phyloP scores from a whole-genome alignment of 176 grass and related monocot genomes.

The Triticum dicoccoides region DNA sequence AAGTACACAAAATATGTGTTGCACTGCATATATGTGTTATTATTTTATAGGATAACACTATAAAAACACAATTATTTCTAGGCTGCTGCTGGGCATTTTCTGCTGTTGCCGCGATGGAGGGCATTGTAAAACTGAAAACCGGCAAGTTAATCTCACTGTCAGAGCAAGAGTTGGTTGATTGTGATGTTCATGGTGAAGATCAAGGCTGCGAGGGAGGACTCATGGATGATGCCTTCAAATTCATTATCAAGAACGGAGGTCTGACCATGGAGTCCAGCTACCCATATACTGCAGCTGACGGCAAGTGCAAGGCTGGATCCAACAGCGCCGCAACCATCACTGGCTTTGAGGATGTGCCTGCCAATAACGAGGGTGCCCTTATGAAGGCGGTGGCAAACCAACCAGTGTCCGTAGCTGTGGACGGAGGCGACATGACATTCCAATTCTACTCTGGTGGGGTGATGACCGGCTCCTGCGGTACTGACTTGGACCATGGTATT shows the following conservation, averaged over 20 bases:
- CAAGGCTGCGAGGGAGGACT: conserved; percentile 44
- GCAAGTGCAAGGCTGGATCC: conserved; percentile 27
- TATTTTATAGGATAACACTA: background rate
- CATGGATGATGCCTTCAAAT: conserved; percentile 50
- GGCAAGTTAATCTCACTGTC: conserved; percentile 43
- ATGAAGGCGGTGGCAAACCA: conserved; percentile 41
- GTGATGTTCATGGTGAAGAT: conserved; percentile 26
- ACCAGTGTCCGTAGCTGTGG: conserved; percentile 33
- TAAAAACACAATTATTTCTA: background rate
- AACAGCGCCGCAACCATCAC: conserved; percentile 16
- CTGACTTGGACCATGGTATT: conserved; percentile 34
- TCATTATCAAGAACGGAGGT: conserved; percentile 15
- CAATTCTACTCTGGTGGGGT: conserved; percentile 45
- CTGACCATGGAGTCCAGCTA: conserved; percentile 23
- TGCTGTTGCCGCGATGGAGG: conserved; percentile 31
- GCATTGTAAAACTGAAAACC: conserved; percentile 36
- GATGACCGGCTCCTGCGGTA: conserved; percentile 31
- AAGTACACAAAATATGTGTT: background rate
- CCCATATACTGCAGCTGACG: conserved; percentile 23
- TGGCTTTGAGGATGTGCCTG: conserved; percentile 33
- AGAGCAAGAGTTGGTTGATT: conserved; percentile 53
- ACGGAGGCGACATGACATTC: conserved; percentile 37
- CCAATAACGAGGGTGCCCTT: conserved; percentile 36
- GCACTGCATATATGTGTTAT: background rate
- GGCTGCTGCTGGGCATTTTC: conserved; percentile 52